A percentile compares a stretch with the other conserved stretches of the same genome.
Conservation (phyloP, 1,139 yeast genomes). For the Protomyces inouyei region DNA sequence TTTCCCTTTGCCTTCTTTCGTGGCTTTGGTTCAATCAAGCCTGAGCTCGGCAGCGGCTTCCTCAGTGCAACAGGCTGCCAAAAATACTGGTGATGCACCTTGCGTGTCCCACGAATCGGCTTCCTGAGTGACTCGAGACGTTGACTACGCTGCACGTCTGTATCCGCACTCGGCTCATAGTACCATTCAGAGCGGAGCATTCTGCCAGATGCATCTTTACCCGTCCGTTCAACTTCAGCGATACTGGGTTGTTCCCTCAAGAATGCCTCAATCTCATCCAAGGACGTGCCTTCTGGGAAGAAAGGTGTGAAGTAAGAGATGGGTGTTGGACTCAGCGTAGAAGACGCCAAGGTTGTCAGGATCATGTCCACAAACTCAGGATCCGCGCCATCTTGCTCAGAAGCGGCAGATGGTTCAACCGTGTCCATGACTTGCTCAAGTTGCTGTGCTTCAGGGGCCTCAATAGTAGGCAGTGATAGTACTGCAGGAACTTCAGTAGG, state of each 20-base stretch:
- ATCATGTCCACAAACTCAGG: slow-evolving; percentile 23
- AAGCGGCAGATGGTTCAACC: background rate
- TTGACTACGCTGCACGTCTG: background rate
- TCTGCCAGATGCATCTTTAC: background rate
- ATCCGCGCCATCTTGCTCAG: background rate
- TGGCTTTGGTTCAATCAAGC: slow-evolving; percentile 1
- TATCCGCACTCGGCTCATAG: slow-evolving; percentile 5
- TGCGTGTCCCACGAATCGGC: slow-evolving; percentile 3
- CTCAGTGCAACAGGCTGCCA: slow-evolving; percentile 2
- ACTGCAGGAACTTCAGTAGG: background rate
- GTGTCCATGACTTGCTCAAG: background rate
- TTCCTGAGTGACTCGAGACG: slow-evolving; percentile 1
- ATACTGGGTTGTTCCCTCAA: slow-evolving; percentile 7
- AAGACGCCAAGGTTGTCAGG: slow-evolving; percentile 12
- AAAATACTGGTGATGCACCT: background rate
- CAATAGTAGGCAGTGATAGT: background rate
- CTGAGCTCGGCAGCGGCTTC: background rate
- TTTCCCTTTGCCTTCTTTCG: background rate
- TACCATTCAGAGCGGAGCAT: slow-evolving; percentile 4
- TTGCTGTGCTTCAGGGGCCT: background rate
- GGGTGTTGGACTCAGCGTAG: slow-evolving; percentile 13
- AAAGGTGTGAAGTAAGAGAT: slow-evolving; percentile 10
- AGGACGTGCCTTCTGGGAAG: slow-evolving; percentile 8
- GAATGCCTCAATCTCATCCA: background rate
- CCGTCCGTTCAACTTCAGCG: slow-evolving; percentile 1